Evolutionary conservation across 2,329 filamentous ascomycete genomes (phyloP), one percentile per base, ranked within the genome.

Genomic region (Cryphonectria parasitica): DNA sequence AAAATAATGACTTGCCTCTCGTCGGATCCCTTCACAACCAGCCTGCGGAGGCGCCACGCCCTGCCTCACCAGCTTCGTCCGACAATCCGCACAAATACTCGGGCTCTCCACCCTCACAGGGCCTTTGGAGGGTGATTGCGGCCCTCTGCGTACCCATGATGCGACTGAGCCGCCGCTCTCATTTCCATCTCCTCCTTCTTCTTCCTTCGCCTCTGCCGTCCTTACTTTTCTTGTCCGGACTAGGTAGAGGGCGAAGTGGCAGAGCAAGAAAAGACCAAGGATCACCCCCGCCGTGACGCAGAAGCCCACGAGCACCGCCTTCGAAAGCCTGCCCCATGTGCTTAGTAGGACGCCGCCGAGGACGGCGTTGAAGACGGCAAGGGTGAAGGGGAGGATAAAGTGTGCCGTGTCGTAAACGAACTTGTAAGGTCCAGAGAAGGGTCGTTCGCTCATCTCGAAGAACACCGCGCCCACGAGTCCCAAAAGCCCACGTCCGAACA

Each of bases 241-340:
- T 45, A 69, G 70, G 39, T 70, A 68, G 13, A 72, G 63, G 31
- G 39, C 63, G 1, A 70, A 56, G 31, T 70, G 71, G 17, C 68
- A 71, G 17, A 34, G n/a, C 19, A 66, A 54, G 28, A 71, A 71
- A 28, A 64, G 3, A 3, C 31, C 49, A 13, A 72, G 45, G 15
- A 72, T 68, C 7, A 68, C 41, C 5, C 66, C 68, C 10, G 65
- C 69, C 17, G 67, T 52, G 49, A 66, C 34, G 66, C 56, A 64
- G 22, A 68, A 69, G 7, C 62, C 66, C n/a, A 70, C 39, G 31
- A 69, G 56, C 41, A 65, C 60, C 43, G 65, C 54, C 31, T 28
- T 56, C n/a, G 71, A 56, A 6, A 68, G 68, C 10, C 39, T 66
- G 36, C 68, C 68, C 43, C 54, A 62, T 36, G 63, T 70, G 65